Base-by-base conservation (phyloP, 805 yeast species). In the Zygosaccharomyces rouxii region DNA sequence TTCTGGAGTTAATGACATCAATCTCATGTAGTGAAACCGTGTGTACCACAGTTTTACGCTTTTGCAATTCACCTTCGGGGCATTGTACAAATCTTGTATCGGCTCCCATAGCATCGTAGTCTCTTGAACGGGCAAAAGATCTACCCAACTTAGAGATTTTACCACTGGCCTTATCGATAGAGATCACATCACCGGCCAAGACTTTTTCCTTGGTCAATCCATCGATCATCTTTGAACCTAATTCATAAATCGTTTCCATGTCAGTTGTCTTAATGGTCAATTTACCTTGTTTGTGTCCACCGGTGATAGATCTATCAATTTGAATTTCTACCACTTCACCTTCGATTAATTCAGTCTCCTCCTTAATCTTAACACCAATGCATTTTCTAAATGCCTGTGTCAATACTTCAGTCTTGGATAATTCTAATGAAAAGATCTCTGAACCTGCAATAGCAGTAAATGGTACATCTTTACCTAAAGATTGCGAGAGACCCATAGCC, bases 311-410 rank as follows among this genome's bases (percentile, higher is more conserved):
- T 64, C 96, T 80, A 70, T 89, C 97, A 57, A 89, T 88, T 71
- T 88, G 96, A 63, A 89, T 86, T 71, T 94, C 99, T 31, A 94
- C 97, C 44, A 94, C 99, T 71, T 94, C 99, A 67, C 99, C 99
- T 72, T 94, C 98, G 57, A 94, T 92, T 48, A 94, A 81, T 70
- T 94, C 99, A 28, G 97, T 90, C 59, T 94, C 97, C 70, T 94
- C 99, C 65, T 86, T 89, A 67, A 94, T 95, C 66, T 86, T 84
- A 55, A 94, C 84, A 38, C 99, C 99, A 64, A 94, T 94, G 4
- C 96, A 86, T 66, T 86, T 90, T 68, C 99, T 81, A 72, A 94
- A 92, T 21, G 96, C 95, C 72, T 94, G 99, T 40, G 96, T 90
- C 57, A 94, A 77, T 0, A 96, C 94, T 72, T 94, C 99, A 1